Evolutionary conservation across 352 stramenopile genomes (phyloP).

Genomic region (Pythium oligandrum): DNA sequence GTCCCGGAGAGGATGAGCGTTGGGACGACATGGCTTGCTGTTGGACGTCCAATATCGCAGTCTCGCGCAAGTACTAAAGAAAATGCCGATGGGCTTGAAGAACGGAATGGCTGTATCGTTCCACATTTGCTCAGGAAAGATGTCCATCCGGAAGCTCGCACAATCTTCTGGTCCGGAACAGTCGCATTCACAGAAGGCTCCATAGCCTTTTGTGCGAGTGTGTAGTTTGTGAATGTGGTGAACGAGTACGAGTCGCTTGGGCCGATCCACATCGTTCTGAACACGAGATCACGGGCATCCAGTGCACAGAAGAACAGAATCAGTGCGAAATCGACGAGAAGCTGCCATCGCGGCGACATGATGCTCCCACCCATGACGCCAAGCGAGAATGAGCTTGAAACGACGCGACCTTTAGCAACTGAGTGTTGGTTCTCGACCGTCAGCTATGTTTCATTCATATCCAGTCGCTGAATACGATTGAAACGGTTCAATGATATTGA

Average conservation of each 20-base stretch:
- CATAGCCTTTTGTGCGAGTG: slow-evolving; percentile 5
- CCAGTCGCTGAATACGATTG: no score
- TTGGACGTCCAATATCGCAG: slow-evolving; percentile 14
- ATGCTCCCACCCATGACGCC: no score
- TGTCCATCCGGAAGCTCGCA: slow-evolving; percentile 12
- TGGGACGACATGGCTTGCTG: not conserved
- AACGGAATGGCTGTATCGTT: slow-evolving; percentile 10
- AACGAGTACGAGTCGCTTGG: slow-evolving; percentile 22
- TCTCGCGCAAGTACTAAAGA: slow-evolving; percentile 11
- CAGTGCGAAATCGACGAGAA: slow-evolving; percentile 20
- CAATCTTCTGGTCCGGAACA: not conserved
- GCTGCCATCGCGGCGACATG: slow-evolving; percentile 1
- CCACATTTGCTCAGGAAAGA: slow-evolving; percentile 22
- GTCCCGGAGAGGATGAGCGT: slow-evolving; percentile 13
- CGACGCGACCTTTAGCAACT: no score
- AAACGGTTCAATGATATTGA: no score
- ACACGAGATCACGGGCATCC: slow-evolving; percentile 21
- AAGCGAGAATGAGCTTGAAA: no score
- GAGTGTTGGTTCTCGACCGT: no score
- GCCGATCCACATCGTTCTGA: slow-evolving; percentile 23
- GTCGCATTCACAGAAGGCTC: not conserved
- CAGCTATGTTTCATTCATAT: no score
- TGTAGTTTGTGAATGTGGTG: slow-evolving; percentile 2
- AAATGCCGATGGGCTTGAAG: slow-evolving; percentile 1
- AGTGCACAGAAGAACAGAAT: slow-evolving; percentile 16